These are phyloP conservation scores for Pichia cabralensis DNA, from an alignment of 805 yeast species.

Conservation along the genomic window DNA sequence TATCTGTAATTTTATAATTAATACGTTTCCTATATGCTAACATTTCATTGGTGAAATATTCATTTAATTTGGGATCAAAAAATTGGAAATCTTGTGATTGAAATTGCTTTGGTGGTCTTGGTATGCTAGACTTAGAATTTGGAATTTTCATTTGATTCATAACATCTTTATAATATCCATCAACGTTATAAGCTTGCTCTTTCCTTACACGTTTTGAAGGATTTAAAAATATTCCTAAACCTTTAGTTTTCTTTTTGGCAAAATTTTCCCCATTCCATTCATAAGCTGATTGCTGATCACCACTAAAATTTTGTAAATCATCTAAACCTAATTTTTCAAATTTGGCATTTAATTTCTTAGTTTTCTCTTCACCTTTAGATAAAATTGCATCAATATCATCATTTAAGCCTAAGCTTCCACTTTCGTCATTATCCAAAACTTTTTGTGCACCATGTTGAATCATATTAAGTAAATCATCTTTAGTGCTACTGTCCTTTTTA, in stretches of 20 bases:
- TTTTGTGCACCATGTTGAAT: slow-evolving; percentile 94
- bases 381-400: slow-evolving; percentile 59
- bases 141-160: slow-evolving; percentile 28
- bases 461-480: slow-evolving; percentile 88
- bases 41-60: slow-evolving; percentile 54
- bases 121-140: slow-evolving; percentile 32
- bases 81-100: slow-evolving; percentile 69
- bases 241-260: slow-evolving; percentile 48
- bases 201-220: slow-evolving; percentile 70
- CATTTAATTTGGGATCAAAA: slow-evolving; percentile 44
- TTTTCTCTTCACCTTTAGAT: slow-evolving; percentile 71
- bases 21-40: slow-evolving; percentile 50
- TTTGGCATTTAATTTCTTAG: slow-evolving; percentile 68
- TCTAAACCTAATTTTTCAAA: slow-evolving; percentile 83
- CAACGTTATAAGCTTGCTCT: slow-evolving; percentile 69
- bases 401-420: slow-evolving; percentile 24
- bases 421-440: slow-evolving; percentile 48
- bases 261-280: slow-evolving; percentile 94
- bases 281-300: slow-evolving; percentile 67
- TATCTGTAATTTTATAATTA: slow-evolving; percentile 48
- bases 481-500: slow-evolving; percentile 32
- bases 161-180: slow-evolving; percentile 67
- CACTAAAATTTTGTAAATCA: slow-evolving; percentile 84
- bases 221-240: slow-evolving; percentile 52
- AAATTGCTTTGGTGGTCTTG: slow-evolving; percentile 55